phyloP scores from a whole-genome alignment of 495 filamentous ascomycete species.

The Wilcoxina mikolae region DNA sequence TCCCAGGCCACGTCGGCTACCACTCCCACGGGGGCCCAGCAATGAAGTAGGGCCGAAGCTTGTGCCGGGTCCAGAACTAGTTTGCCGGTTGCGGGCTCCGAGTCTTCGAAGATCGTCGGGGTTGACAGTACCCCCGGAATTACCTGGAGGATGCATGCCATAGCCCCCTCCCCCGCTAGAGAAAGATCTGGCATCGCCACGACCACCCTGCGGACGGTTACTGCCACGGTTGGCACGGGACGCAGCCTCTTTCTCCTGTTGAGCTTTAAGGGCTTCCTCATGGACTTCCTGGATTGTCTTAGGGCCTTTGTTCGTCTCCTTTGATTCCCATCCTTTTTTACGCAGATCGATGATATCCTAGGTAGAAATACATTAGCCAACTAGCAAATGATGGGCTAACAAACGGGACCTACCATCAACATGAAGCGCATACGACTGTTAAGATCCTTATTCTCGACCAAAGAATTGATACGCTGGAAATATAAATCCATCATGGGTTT shows the following conservation, averaged over 20 bases:
- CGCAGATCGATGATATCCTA: slow-evolving; percentile 79
- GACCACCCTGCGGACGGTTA: slow-evolving; percentile 44
- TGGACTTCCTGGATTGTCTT: slow-evolving; percentile 90
- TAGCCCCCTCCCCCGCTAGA: too few species aligned
- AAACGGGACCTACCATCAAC: slow-evolving; percentile 52
- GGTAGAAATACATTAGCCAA: slow-evolving; percentile 1
- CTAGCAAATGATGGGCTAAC: neutral
- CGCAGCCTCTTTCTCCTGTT: slow-evolving; percentile 50
- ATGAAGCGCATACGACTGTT: slow-evolving; percentile 86
- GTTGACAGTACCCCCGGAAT: slow-evolving; percentile 59
- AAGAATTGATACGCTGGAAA: slow-evolving; percentile 68
- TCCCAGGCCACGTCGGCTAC: slow-evolving; percentile 60
- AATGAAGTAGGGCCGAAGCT: slow-evolving; percentile 53
- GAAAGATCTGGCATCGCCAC: slow-evolving; percentile 74
- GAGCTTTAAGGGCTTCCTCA: slow-evolving; percentile 63
- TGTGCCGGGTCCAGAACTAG: slow-evolving; percentile 57
- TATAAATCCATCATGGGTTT: slow-evolving; percentile 79
- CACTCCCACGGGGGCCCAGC: slow-evolving; percentile 51
- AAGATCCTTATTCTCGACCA: slow-evolving; percentile 60
- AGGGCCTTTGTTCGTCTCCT: slow-evolving; percentile 81
- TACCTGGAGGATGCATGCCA: slow-evolving; percentile 49
- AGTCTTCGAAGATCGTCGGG: slow-evolving; percentile 80
- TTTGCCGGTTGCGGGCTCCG: slow-evolving; percentile 40
- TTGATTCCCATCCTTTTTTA: slow-evolving; percentile 57
- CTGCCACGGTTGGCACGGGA: slow-evolving; percentile 48